phyloP scores from a whole-genome alignment of 2,329 filamentous ascomycete genomes.

The Mollisiaceae sp. region DNA sequence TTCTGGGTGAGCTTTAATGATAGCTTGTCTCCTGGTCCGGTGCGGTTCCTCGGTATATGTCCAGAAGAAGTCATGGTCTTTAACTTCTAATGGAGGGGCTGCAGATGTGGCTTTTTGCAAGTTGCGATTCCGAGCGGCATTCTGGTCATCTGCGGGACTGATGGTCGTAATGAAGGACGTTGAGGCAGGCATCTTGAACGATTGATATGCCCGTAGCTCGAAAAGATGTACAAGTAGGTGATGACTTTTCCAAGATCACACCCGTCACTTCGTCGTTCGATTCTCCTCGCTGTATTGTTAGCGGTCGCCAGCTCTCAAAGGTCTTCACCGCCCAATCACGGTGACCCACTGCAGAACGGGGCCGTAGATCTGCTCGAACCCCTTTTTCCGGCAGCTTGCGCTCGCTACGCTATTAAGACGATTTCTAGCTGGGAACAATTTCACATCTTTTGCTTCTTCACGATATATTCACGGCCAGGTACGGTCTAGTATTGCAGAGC shows the following conservation, averaged over 20 bases:
- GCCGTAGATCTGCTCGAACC: constrained; percentile 3
- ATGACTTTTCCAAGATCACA: not conserved
- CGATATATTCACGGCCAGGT: not conserved
- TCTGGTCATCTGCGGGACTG: constrained; percentile 14
- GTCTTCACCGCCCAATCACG: constrained; percentile 6
- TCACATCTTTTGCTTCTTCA: not conserved
- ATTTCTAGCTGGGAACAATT: not conserved
- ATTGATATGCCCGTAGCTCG: constrained; percentile 23
- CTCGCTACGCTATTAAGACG: no score
- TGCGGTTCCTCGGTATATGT: constrained; percentile 99
- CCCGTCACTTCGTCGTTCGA: constrained; percentile 2
- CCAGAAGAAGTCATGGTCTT: constrained; percentile 78
- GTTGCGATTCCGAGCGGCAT: constrained; percentile 23
- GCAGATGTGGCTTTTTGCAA: constrained; percentile 19
- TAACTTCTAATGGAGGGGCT: constrained; percentile 33
- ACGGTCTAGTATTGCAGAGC: not conserved
- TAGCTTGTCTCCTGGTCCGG: constrained; percentile 84
- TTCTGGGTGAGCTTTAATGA: constrained; percentile 98
- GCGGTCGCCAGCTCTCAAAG: not conserved
- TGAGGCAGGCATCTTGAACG: constrained; percentile 32
- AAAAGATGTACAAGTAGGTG: constrained; percentile 3
- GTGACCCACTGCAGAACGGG: not conserved
- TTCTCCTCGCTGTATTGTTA: not conserved
- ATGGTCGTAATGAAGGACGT: constrained; percentile 33
- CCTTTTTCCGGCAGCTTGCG: not conserved